These are phyloP conservation scores for Mollisiaceae sp. DNA, from an alignment of 2,329 filamentous ascomycete species.

Conservation along the genomic window DNA sequence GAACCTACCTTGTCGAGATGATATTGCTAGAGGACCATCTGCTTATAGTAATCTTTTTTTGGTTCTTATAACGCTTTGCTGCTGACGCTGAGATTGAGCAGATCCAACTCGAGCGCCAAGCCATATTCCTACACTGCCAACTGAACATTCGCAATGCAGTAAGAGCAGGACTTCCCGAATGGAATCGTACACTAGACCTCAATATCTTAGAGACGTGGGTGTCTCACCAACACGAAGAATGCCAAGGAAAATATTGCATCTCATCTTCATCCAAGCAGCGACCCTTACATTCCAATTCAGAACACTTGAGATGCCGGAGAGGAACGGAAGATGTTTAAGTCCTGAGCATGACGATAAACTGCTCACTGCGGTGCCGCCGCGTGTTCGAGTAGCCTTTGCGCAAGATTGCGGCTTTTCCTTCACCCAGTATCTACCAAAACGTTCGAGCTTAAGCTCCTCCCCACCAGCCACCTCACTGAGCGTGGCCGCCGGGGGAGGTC, in stretches of 20 bases:
- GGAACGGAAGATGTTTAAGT: conserved; percentile 22
- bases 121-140: neutral
- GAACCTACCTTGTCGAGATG: neutral
- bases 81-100: too few species aligned
- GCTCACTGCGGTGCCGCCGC: conserved; percentile 19
- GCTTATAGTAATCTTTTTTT: too few species aligned
- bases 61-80: too few species aligned
- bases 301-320: conserved; percentile 11
- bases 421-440: too few species aligned
- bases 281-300: neutral
- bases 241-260: neutral
- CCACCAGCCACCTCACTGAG: too few species aligned
- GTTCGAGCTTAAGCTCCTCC: too few species aligned
- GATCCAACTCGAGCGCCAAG: too few species aligned
- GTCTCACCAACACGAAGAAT: neutral
- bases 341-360: conserved; percentile 26
- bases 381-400: too few species aligned
- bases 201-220: neutral
- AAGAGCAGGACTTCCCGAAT: neutral
- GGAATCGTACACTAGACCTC: neutral
- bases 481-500: too few species aligned
- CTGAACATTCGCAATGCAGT: neutral
- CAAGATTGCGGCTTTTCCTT: too few species aligned
- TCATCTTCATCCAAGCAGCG: conserved; percentile 25
- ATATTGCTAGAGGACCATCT: neutral